phyloP scores from a whole-genome alignment of 106 monocot species.

The Agapanthus africanus region DNA sequence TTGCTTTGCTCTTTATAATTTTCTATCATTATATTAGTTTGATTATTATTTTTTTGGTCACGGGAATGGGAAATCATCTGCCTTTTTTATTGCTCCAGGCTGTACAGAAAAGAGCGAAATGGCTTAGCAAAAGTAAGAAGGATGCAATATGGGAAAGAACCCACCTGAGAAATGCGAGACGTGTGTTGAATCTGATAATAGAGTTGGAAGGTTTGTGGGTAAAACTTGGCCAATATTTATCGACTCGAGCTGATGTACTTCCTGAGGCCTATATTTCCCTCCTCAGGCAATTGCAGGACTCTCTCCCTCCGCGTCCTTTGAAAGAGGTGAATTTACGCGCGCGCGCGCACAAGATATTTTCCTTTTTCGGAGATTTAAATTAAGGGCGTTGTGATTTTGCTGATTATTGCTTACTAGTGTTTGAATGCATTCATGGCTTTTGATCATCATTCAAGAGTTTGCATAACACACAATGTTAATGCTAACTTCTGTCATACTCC shows the following conservation, averaged over 20 bases:
- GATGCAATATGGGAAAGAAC: slow-evolving; percentile 67
- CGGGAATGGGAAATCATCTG: background rate
- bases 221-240: slow-evolving; percentile 93
- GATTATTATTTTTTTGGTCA: background rate
- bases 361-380: background rate
- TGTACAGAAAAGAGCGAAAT: slow-evolving; percentile 62
- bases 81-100: slow-evolving; percentile 31
- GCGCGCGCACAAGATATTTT: no score
- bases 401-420: background rate
- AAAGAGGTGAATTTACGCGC: slow-evolving; percentile 58
- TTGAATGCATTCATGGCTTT: background rate
- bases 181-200: slow-evolving; percentile 80
- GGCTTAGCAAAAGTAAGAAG: slow-evolving; percentile 47
- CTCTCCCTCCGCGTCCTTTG: slow-evolving; percentile 88
- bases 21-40: background rate
- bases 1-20: background rate
- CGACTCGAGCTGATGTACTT: slow-evolving; percentile 93
- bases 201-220: slow-evolving; percentile 98
- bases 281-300: slow-evolving; percentile 89
- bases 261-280: slow-evolving; percentile 74
- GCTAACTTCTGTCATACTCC: background rate
- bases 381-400: background rate
- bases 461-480: background rate
- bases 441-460: background rate
- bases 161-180: slow-evolving; percentile 78